Evolutionary conservation across 2,329 filamentous ascomycete species (phyloP).

Genomic region (Pseudogymnoascus sp.): DNA sequence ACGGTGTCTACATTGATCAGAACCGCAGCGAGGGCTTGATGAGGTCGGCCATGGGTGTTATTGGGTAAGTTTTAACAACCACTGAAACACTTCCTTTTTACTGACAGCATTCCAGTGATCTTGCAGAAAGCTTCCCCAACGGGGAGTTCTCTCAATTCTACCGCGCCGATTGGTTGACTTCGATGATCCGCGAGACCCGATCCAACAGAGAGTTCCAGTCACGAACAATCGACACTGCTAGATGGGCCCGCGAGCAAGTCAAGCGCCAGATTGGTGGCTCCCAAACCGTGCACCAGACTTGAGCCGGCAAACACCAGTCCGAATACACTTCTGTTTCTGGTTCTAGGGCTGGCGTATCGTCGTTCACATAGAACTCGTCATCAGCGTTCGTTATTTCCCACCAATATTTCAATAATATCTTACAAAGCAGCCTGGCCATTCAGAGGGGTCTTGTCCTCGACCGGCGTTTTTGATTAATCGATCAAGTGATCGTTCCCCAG

Average conservation of each 20-base stretch:
- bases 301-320: constrained; percentile 16
- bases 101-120: constrained; percentile 54
- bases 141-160: constrained; percentile 80
- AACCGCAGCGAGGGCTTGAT: constrained; percentile 89
- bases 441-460: constrained; percentile 31
- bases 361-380: constrained; percentile 11
- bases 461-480: constrained; percentile 22
- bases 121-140: constrained; percentile 87
- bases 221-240: constrained; percentile 87
- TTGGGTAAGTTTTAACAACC: constrained; percentile 61
- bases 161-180: constrained; percentile 83
- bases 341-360: constrained; percentile 7
- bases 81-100: constrained; percentile 1
- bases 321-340: constrained; percentile 4
- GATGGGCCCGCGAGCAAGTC: constrained; percentile 95
- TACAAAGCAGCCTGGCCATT: constrained; percentile 20
- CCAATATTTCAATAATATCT: constrained; percentile 11
- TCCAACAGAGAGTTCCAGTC: constrained; percentile 77
- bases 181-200: constrained; percentile 86
- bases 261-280: constrained; percentile 71
- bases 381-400: constrained; percentile 9
- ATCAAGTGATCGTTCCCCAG: constrained; percentile 17
- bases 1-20: constrained; percentile 69
- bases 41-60: constrained; percentile 92
- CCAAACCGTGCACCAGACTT: constrained; percentile 28